Evolutionary conservation across 192 early-diverging fungal species (phyloP).

Genomic region (Coemansia sp.): DNA sequence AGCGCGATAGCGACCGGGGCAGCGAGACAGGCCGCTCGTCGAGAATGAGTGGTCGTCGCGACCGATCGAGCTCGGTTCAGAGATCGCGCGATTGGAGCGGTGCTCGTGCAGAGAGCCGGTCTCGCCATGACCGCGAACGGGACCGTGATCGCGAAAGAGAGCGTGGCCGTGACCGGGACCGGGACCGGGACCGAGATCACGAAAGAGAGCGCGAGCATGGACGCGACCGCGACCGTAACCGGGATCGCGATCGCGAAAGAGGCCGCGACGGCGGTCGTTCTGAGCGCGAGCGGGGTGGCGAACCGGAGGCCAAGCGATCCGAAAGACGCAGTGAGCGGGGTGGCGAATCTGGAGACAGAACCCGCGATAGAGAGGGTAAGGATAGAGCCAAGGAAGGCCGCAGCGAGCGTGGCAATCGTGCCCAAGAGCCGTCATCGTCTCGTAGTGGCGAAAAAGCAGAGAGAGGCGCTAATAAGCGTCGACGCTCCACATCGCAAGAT

Average conservation of each 20-base stretch:
- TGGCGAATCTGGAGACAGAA: slow-evolving; percentile 11
- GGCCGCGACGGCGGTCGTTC: slow-evolving; percentile 1
- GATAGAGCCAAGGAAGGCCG: slow-evolving; percentile 5
- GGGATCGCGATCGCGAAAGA: background rate
- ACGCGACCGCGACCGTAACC: slow-evolving; percentile 8
- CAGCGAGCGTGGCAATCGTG: slow-evolving; percentile 14
- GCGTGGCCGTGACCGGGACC: slow-evolving; percentile 14
- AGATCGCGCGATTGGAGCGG: slow-evolving; percentile 27
- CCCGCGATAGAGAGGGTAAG: slow-evolving; percentile 13
- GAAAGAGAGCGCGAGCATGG: slow-evolving; percentile 19
- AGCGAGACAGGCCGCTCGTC: slow-evolving; percentile 38
- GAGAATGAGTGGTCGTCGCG: slow-evolving; percentile 20
- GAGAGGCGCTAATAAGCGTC: slow-evolving; percentile 33
- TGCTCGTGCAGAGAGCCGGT: slow-evolving; percentile 13
- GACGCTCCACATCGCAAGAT: slow-evolving; percentile 41
- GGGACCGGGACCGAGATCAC: slow-evolving; percentile 10
- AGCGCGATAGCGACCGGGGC: slow-evolving; percentile 30
- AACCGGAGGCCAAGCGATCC: slow-evolving; percentile 17
- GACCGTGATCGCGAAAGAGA: slow-evolving; percentile 17
- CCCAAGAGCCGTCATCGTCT: slow-evolving; percentile 2
- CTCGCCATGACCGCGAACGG: slow-evolving; percentile 29
- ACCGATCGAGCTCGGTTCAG: slow-evolving; percentile 28
- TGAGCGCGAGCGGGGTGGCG: slow-evolving; percentile 16
- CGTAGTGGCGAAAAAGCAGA: slow-evolving; percentile 26
- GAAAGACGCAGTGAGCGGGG: slow-evolving; percentile 38